Conservation (phyloP, 768 basidiomycete species). For the Serpula lacrymans region DNA sequence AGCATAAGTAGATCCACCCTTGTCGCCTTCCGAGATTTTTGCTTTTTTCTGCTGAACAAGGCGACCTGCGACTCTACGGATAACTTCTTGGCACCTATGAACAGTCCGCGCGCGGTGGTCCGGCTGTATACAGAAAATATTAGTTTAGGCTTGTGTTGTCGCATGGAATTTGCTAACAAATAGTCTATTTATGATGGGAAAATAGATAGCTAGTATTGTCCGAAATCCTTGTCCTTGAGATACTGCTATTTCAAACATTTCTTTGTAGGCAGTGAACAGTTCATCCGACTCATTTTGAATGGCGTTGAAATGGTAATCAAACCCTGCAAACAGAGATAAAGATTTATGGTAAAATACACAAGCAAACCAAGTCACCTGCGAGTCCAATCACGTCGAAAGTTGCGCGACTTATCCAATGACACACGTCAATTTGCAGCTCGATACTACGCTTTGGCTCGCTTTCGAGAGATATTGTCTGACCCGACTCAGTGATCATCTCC, state of each 20-base stretch:
- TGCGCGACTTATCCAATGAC: conserved; percentile 75
- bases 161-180: conserved; percentile 46
- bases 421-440: conserved; percentile 60
- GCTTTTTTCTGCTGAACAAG: conserved; percentile 78
- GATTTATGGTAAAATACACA: conserved; percentile 2
- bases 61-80: conserved; percentile 66
- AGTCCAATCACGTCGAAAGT: conserved; percentile 91
- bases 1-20: conserved; percentile 44
- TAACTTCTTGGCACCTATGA: conserved; percentile 54
- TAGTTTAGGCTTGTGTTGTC: not conserved
- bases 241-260: conserved; percentile 77
- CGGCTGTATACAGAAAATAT: conserved; percentile 38
- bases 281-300: conserved; percentile 78
- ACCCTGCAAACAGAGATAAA: conserved; percentile 43
- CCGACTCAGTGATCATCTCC: conserved; percentile 37
- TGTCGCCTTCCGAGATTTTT: conserved; percentile 61
- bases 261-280: conserved; percentile 74
- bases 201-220: conserved; percentile 51
- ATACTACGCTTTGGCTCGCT: conserved; percentile 22
- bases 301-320: conserved; percentile 84
- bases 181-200: conserved; percentile 50
- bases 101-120: conserved; percentile 49
- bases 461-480: conserved; percentile 15
- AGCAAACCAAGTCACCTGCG: conserved; percentile 51
- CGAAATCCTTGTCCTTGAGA: conserved; percentile 49